Evolutionary conservation across 2,329 filamentous ascomycete species (phyloP).

Genomic region (Trichoderma lentiforme): DNA sequence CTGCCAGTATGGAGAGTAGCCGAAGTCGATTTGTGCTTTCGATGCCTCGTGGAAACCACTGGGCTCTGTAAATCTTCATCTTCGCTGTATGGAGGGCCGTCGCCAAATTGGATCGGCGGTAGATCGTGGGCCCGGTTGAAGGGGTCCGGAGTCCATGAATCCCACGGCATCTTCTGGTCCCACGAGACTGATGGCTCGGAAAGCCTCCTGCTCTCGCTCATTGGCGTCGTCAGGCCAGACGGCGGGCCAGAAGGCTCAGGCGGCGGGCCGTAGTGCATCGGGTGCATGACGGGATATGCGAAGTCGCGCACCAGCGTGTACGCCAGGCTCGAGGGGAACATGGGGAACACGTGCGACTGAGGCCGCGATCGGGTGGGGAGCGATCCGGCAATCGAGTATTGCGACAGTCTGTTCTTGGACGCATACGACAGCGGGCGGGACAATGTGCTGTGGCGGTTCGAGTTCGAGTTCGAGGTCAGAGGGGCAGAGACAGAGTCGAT

Average conservation of each 20-base stretch:
- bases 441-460: conserved; percentile 56
- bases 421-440: conserved; percentile 70
- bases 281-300: conserved; percentile 79
- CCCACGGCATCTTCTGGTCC: conserved; percentile 65
- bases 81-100: conserved; percentile 90
- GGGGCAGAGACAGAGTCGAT: conserved; percentile 55
- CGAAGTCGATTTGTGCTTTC: conserved; percentile 74
- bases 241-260: conserved; percentile 66
- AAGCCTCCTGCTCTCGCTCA: conserved; percentile 74
- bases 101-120: conserved; percentile 77
- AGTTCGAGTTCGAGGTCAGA: conserved; percentile 48
- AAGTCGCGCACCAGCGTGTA: conserved; percentile 96
- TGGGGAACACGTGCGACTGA: conserved; percentile 74
- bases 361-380: conserved; percentile 70
- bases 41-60: conserved; percentile 78
- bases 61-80: conserved; percentile 93
- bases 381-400: conserved; percentile 67
- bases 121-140: conserved; percentile 66
- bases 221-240: conserved; percentile 80
- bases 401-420: conserved; percentile 77
- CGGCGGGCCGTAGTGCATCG: conserved; percentile 90
- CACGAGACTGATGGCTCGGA: conserved; percentile 77
- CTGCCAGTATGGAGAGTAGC: conserved; percentile 43
- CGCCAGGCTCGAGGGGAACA: conserved; percentile 78
- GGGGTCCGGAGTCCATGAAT: conserved; percentile 51